A percentile compares a stretch with the other conserved stretches of the same genome.
phyloP scores from a whole-genome alignment of 2,329 filamentous ascomycete species.

The Hymenoscyphus fraxineus region DNA sequence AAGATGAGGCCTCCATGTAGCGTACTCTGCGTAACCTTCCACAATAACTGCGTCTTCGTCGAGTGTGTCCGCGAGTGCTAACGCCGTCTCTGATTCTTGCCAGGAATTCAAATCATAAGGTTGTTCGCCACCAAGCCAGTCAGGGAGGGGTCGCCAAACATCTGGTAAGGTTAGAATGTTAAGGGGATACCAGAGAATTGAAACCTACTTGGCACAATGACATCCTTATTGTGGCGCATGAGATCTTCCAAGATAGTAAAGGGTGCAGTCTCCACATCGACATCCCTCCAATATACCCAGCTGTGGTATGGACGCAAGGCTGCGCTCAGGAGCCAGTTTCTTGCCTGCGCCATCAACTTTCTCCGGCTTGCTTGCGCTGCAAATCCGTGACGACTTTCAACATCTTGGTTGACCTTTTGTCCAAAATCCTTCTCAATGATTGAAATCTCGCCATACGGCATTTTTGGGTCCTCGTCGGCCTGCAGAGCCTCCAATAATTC shows the following conservation, averaged over 20 bases:
- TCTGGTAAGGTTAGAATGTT: slow-evolving; percentile 50
- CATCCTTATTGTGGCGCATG: slow-evolving; percentile 98
- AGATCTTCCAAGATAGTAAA: slow-evolving; percentile 96
- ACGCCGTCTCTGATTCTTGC: slow-evolving; percentile 97
- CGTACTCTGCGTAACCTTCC: slow-evolving; percentile 97
- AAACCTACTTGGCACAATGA: slow-evolving; percentile 92
- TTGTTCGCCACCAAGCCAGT: slow-evolving; percentile 98
- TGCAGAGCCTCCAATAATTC: slow-evolving; percentile 76
- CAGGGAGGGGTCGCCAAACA: slow-evolving; percentile 96
- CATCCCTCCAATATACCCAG: slow-evolving; percentile 99
- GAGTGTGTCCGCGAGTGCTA: slow-evolving; percentile 87
- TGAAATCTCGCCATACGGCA: slow-evolving; percentile 91
- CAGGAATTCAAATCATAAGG: slow-evolving; percentile 98
- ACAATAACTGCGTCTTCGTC: slow-evolving; percentile 99
- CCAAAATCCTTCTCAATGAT: slow-evolving; percentile 99
- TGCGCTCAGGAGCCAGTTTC: slow-evolving; percentile 94
- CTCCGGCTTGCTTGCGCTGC: slow-evolving; percentile 89
- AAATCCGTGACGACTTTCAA: slow-evolving; percentile 95
- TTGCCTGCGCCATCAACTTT: slow-evolving; percentile 96
- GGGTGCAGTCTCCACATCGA: slow-evolving; percentile 95
- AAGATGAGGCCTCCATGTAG: slow-evolving; percentile 94
- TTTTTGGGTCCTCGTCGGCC: slow-evolving; percentile 70
- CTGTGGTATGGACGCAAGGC: slow-evolving; percentile 92
- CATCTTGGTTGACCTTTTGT: slow-evolving; percentile 95
- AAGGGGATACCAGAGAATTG: not conserved